phyloP scores from a whole-genome alignment of 2,329 filamentous ascomycete species.

The Aspergillus pseudotamarii region DNA sequence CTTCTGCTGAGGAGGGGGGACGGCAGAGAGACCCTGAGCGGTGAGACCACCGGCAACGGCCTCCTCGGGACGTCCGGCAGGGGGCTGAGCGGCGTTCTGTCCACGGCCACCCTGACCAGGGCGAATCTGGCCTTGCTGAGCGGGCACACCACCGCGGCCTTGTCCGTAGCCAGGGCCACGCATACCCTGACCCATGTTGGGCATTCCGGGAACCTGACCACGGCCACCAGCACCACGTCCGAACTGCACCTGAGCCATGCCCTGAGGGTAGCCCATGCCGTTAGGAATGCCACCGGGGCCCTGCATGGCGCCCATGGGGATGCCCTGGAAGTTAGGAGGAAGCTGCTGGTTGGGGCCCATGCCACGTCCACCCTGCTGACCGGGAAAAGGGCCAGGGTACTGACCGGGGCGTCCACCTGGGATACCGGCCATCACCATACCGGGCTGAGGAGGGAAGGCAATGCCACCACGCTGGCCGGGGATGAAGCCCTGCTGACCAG shows the following conservation, averaged over 20 bases:
- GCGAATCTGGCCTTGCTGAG: conserved; percentile 41
- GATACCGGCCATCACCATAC: conserved; percentile 60
- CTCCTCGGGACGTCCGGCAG: conserved; percentile 45
- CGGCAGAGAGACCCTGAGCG: conserved; percentile 53
- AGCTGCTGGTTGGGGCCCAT: conserved; percentile 81
- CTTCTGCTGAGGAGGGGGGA: conserved; percentile 82
- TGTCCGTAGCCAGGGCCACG: conserved; percentile 50
- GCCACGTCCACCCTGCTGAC: conserved; percentile 85
- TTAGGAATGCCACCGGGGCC: conserved; percentile 73
- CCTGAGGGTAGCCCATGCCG: conserved; percentile 77
- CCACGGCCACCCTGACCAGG: conserved; percentile 47
- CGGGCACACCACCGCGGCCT: conserved; percentile 49
- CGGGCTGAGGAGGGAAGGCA: conserved; percentile 60
- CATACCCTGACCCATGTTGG: conserved; percentile 59
- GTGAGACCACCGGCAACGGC: conserved; percentile 48
- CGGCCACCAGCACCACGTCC: conserved; percentile 70
- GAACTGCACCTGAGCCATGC: conserved; percentile 78
- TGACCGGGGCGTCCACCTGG: conserved; percentile 83
- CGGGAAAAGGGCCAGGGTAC: conserved; percentile 78
- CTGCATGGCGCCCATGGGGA: conserved; percentile 60
- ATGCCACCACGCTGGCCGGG: conserved; percentile 63
- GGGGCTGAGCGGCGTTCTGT: conserved; percentile 40
- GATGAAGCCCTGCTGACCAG: conserved; percentile 65
- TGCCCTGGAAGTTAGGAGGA: conserved; percentile 80
- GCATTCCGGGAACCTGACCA: conserved; percentile 69